Conservation (phyloP, 352 stramenopile species). For the Aphanomyces stellatus region DNA sequence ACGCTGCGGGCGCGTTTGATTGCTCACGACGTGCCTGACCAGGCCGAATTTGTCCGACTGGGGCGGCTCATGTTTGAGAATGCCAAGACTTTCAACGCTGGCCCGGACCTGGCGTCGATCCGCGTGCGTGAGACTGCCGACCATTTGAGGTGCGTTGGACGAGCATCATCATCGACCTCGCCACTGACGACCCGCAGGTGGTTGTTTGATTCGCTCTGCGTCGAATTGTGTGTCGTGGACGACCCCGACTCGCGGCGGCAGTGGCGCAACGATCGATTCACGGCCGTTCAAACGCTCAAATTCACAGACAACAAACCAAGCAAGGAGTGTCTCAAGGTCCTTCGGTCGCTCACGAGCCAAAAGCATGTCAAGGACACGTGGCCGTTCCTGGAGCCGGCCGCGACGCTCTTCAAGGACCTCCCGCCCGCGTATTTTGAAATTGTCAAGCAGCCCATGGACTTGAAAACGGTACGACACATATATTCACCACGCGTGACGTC, state of each 20-base stretch:
- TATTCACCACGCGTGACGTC: neutral
- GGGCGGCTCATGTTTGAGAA: slow-evolving; percentile 74
- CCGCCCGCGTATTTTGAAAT: slow-evolving; percentile 73
- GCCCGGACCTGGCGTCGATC: slow-evolving; percentile 49
- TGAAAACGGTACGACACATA: slow-evolving; percentile 33
- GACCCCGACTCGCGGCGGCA: slow-evolving; percentile 29
- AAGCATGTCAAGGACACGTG: slow-evolving; percentile 84
- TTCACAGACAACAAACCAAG: slow-evolving; percentile 55
- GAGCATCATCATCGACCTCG: neutral
- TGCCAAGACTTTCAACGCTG: slow-evolving; percentile 73
- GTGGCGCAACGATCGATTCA: slow-evolving; percentile 25
- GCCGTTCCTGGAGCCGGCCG: slow-evolving; percentile 74
- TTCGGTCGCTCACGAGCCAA: slow-evolving; percentile 73
- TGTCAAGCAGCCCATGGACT: slow-evolving; percentile 74
- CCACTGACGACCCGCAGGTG: slow-evolving; percentile 22
- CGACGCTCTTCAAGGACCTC: slow-evolving; percentile 60
- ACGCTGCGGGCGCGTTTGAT: slow-evolving; percentile 62
- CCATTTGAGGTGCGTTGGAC: slow-evolving; percentile 31
- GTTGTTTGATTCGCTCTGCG: slow-evolving; percentile 80
- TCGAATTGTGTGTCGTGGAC: slow-evolving; percentile 36
- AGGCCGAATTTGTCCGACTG: slow-evolving; percentile 57
- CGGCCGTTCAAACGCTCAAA: slow-evolving; percentile 15
- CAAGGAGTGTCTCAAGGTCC: slow-evolving; percentile 64
- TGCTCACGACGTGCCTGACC: slow-evolving; percentile 32
- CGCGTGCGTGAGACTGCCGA: slow-evolving; percentile 76